Base-by-base conservation (phyloP, 331 rosid species). In the Acacia concinna region DNA sequence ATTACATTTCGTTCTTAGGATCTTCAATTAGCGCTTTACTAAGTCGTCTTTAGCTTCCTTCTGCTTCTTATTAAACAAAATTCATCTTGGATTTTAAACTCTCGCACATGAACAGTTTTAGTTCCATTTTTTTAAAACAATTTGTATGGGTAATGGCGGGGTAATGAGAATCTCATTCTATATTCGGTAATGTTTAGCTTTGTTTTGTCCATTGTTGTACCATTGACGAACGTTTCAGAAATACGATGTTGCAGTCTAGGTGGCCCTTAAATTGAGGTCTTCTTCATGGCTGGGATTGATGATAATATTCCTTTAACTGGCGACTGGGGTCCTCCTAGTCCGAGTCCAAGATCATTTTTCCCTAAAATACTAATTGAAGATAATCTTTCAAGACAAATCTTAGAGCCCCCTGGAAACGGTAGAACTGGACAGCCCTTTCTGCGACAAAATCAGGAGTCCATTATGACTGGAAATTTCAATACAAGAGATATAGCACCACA, bases 261-360 rank as follows among this genome's bases (percentile, higher is more conserved):
- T 38, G 75, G 68, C 69, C n/a, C 71, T 11, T 11, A 10, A 44
- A 35, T 77, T 76, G 79, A 81, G 82, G 85, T 71, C 32, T 78
- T 81, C 81, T 78, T 81, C 81, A 94, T 92, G 98, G 94, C 92
- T 63, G 97, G 98, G 82, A 82, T 89, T 46, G 95, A 91, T 78
- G 97, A 92, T 31, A 92, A 87, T 76, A 82, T 88, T 77, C 88
- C 91, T 10, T 74, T 89, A 23, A 77, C 82, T 52, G 88, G 93
- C 23, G 92, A 91, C 46, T 94, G 97, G 97, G 85, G 90, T 81
- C 89, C 88, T 77, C 90, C 91, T 32, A 88, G 87, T 85, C 96
- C 95, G 14, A 94, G 89, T 85, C 84, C 98, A 47, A 91, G 92
- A 77, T 76, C 91, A 21, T 75, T 90, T 57, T 89, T 94, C 84